phyloP scores from a whole-genome alignment of 805 yeast genomes.

The Starmerella apicola region DNA sequence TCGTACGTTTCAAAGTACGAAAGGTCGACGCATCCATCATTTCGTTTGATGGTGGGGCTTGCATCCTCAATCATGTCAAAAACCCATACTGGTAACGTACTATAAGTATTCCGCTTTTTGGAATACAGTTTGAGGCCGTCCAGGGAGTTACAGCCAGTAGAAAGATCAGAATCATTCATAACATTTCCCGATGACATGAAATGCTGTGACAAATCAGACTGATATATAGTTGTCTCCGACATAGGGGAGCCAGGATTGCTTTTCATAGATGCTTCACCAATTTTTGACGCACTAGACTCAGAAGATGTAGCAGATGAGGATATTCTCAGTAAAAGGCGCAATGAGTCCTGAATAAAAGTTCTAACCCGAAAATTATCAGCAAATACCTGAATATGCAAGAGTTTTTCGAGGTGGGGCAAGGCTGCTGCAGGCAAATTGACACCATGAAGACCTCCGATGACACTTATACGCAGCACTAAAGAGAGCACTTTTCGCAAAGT shows the following conservation, averaged over 20 bases:
- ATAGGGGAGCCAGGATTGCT: conserved; percentile 2
- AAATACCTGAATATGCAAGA: conserved; percentile 12
- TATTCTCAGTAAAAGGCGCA: conserved; percentile 11
- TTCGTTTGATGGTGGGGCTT: conserved; percentile 34
- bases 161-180: neutral
- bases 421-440: conserved; percentile 7
- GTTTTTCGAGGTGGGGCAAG: conserved; percentile 5
- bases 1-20: conserved; percentile 42
- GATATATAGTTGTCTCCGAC: conserved; percentile 1
- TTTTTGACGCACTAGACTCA: neutral
- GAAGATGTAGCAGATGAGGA: neutral
- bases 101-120: conserved; percentile 20
- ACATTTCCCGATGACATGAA: too few relatives aligned
- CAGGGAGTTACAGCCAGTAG: conserved; percentile 5
- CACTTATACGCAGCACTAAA: conserved; percentile 12
- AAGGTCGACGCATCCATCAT: conserved; percentile 44
- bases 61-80: conserved; percentile 52
- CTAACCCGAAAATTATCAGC: conserved; percentile 9
- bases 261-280: neutral
- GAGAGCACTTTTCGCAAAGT: conserved; percentile 8
- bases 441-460: conserved; percentile 8
- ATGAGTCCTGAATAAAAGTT: conserved; percentile 13
- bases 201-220: too few relatives aligned
- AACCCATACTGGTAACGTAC: conserved; percentile 34
- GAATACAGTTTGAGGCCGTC: conserved; percentile 20